A percentile compares a stretch with the other conserved stretches of the same genome.
phyloP scores from a whole-genome alignment of 306 rosid genomes.

The Quercus dentata region DNA sequence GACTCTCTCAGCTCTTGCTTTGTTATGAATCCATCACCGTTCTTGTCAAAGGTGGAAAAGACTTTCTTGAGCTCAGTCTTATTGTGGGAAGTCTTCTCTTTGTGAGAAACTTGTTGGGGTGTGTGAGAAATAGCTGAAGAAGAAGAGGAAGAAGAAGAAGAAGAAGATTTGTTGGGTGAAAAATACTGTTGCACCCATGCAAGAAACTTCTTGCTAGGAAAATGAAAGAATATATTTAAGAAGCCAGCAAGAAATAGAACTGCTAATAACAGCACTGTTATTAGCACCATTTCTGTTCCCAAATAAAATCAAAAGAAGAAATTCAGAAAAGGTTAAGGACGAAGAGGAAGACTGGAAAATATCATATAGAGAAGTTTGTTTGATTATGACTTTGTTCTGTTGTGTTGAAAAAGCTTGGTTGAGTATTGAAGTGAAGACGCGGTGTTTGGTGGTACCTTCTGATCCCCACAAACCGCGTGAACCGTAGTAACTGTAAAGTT shows the following conservation, averaged over 20 bases:
- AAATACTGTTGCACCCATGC: conserved; percentile 32
- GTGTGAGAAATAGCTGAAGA: background rate
- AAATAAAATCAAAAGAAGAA: conserved; percentile 2
- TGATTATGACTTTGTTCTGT: conserved; percentile 8
- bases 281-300: conserved; percentile 33
- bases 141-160: background rate
- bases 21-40: conserved; percentile 71
- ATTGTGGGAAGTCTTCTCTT: background rate
- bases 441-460: conserved; percentile 34
- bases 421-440: conserved; percentile 34
- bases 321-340: conserved; percentile 20
- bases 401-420: background rate
- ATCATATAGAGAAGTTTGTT: conserved; percentile 13
- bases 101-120: background rate
- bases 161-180: conserved; percentile 6
- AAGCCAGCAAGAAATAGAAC: conserved; percentile 68
- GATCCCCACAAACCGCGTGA: conserved; percentile 75
- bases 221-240: conserved; percentile 35
- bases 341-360: background rate
- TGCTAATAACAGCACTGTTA: conserved; percentile 35
- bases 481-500: background rate
- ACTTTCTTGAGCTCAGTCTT: conserved; percentile 43
- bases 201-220: conserved; percentile 45
- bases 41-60: conserved; percentile 74
- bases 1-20: conserved; percentile 65